Evolutionary conservation across 2,329 filamentous ascomycete genomes (phyloP).

Genomic region (Onygena corvina): DNA sequence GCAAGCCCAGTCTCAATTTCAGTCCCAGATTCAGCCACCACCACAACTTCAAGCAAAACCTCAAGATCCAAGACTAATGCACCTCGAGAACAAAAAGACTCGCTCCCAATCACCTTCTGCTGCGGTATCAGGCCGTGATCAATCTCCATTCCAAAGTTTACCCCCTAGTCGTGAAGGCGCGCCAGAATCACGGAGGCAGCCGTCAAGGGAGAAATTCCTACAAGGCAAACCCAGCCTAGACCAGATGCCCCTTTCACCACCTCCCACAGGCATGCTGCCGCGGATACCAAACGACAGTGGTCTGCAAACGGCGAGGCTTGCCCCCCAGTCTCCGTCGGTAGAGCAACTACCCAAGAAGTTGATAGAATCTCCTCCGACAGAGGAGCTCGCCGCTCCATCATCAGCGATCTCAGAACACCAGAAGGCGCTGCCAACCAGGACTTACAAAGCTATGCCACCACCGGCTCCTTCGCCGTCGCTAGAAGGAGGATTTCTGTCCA

Average conservation of each 20-base stretch:
- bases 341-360: conserved; percentile 9
- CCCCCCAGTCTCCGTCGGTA: conserved; percentile 9
- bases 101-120: conserved; percentile 15
- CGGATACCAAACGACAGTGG: conserved; percentile 9
- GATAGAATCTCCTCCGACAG: conserved; percentile 3
- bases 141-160: conserved; percentile 24
- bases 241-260: conserved; percentile 26
- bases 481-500: not conserved
- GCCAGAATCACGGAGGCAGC: conserved; percentile 23
- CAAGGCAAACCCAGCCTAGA: conserved; percentile 31
- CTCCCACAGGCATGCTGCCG: conserved; percentile 22
- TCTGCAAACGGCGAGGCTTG: not conserved
- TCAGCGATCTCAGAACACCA: not conserved
- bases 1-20: conserved; percentile 13
- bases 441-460: not conserved
- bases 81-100: not conserved
- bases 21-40: not conserved
- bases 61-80: conserved; percentile 21
- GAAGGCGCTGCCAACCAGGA: not conserved
- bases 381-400: not conserved
- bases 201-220: conserved; percentile 28
- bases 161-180: conserved; percentile 29
- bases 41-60: conserved; percentile 17
- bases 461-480: not conserved
- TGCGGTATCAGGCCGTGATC: conserved; percentile 19